Evolutionary conservation across 2,329 filamentous ascomycete species (phyloP).

Genomic region (Knufia fluminis): DNA sequence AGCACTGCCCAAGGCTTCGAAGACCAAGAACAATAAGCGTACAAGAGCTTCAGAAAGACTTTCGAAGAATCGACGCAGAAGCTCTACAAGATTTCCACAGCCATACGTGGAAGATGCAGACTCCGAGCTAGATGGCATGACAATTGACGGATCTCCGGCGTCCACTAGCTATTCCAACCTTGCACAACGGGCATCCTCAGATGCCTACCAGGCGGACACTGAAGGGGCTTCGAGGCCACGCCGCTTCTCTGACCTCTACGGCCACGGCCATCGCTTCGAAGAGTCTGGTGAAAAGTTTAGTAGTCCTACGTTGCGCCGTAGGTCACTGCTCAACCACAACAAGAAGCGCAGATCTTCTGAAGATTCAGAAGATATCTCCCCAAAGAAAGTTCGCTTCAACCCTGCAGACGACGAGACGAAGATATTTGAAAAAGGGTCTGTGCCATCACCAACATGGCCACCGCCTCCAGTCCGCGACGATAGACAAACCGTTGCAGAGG

Average conservation of each 20-base stretch:
- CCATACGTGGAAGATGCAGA: neutral
- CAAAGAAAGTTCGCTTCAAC: conserved; percentile 2
- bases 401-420: neutral
- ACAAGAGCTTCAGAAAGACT: neutral
- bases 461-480: neutral
- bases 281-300: neutral
- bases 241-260: neutral
- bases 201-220: neutral
- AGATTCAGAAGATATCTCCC: neutral
- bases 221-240: neutral
- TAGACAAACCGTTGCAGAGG: neutral
- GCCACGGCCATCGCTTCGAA: neutral
- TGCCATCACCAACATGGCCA: no score
- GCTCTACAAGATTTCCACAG: neutral
- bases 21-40: neutral
- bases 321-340: neutral
- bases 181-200: no score
- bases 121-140: neutral
- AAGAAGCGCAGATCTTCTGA: neutral
- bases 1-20: neutral
- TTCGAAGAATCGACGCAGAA: neutral
- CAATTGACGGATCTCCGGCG: neutral
- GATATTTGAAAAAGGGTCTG: no score
- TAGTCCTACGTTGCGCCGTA: neutral
- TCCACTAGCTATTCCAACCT: no score